phyloP scores from a whole-genome alignment of 225 moss, liverwort and hornwort genomes.

The Physcomitrellopsis africana region DNA sequence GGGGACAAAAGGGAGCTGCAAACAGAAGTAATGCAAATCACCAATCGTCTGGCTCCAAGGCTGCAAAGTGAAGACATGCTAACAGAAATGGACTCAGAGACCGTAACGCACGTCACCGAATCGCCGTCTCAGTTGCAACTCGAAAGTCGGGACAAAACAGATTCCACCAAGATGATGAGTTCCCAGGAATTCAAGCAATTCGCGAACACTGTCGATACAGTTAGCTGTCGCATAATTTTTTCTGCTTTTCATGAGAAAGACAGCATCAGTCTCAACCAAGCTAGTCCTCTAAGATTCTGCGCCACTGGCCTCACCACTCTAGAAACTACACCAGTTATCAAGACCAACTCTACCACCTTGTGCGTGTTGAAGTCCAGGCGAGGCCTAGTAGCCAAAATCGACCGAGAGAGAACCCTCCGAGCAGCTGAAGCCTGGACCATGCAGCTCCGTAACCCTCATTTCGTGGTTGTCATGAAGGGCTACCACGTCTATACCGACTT shows the following conservation, averaged over 20 bases:
- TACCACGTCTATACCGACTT: constrained; percentile 44
- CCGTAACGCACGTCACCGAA: too few species aligned
- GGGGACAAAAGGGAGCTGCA: constrained; percentile 17
- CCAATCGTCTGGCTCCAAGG: too few species aligned
- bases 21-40: background rate
- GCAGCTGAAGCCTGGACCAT: constrained; percentile 45
- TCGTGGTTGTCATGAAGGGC: constrained; percentile 45
- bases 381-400: constrained; percentile 33
- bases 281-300: background rate
- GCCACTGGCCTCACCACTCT: background rate
- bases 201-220: background rate
- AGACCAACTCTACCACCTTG: background rate
- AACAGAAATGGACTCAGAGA: constrained; percentile 13
- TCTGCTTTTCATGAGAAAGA: background rate
- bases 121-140: too few species aligned
- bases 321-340: too few species aligned
- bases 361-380: constrained; percentile 51
- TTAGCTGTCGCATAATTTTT: too few species aligned
- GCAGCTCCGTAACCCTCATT: constrained; percentile 40
- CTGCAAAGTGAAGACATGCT: background rate
- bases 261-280: background rate
- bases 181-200: constrained; percentile 22
- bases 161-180: background rate
- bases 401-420: constrained; percentile 38
- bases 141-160: background rate